Evolutionary conservation across 371 early-diverging fungal genomes (phyloP).

Genomic region (Actinomucor elegans): DNA sequence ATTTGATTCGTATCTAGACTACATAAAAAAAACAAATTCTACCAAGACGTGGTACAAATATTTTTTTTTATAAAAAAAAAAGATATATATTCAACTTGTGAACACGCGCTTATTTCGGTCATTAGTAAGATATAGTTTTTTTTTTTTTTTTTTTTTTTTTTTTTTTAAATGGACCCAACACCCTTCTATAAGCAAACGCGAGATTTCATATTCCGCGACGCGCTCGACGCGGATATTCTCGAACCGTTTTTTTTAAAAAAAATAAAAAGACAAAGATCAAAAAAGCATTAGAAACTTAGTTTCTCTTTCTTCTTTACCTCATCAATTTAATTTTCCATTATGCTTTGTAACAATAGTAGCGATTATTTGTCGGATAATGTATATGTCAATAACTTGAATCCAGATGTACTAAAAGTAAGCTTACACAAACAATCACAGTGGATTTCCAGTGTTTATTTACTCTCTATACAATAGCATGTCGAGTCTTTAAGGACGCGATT

Average conservation of each 20-base stretch:
- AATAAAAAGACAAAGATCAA: background rate
- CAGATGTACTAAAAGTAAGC: conserved; percentile 7
- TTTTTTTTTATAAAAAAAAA: no score
- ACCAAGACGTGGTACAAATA: no score
- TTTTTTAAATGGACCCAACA: no score
- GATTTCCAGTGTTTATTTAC: background rate
- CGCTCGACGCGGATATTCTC: background rate
- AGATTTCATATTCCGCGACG: background rate
- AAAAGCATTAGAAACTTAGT: background rate
- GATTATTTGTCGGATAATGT: background rate
- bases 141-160: no score
- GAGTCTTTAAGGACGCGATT: conserved; percentile 35
- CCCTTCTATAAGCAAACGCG: no score
- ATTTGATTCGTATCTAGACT: no score
- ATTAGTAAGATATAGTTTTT: no score
- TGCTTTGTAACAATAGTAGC: conserved; percentile 6
- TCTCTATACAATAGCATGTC: conserved; percentile 20
- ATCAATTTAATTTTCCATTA: background rate
- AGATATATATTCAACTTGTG: no score
- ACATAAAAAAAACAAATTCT: no score
- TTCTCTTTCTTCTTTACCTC: background rate
- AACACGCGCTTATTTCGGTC: no score
- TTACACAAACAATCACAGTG: no score
- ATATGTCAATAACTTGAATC: background rate
- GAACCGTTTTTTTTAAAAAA: background rate